Evolutionary conservation across 2,329 filamentous ascomycete genomes (phyloP).

Genomic region (Coniochaeta hoffmannii): DNA sequence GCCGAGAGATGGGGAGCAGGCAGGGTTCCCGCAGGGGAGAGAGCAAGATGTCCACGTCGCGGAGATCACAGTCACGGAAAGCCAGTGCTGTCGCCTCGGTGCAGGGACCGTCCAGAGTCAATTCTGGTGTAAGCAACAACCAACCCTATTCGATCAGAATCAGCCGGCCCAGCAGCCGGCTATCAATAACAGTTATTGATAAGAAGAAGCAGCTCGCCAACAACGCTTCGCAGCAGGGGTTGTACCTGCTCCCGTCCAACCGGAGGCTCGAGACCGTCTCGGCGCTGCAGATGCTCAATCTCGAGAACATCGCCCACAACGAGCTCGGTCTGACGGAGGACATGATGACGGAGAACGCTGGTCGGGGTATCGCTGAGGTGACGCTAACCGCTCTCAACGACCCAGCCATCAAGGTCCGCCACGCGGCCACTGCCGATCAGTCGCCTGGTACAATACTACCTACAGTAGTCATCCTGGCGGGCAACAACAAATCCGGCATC

Average conservation of each 20-base stretch:
- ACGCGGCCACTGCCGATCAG: constrained; percentile 30
- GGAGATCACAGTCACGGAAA: constrained; percentile 51
- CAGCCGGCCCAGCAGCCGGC: constrained; percentile 18
- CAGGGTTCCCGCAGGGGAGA: constrained; percentile 44
- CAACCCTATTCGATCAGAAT: constrained; percentile 14
- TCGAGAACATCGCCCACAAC: constrained; percentile 84
- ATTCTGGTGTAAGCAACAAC: constrained; percentile 33
- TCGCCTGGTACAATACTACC: constrained; percentile 16
- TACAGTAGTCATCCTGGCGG: constrained; percentile 70
- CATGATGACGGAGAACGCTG: constrained; percentile 87
- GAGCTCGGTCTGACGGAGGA: constrained; percentile 84
- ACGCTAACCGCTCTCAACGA: constrained; percentile 62
- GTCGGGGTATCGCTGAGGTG: constrained; percentile 79
- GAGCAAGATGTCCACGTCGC: constrained; percentile 39
- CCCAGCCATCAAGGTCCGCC: constrained; percentile 49
- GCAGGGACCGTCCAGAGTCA: constrained; percentile 38
- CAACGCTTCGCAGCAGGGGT: constrained; percentile 26
- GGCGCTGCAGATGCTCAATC: constrained; percentile 79
- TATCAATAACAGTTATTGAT: constrained; percentile 23
- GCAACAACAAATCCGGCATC: constrained; percentile 88
- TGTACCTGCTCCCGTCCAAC: constrained; percentile 48
- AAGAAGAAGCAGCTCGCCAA: constrained; percentile 27
- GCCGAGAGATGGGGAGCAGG: constrained; percentile 42
- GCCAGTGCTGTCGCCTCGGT: constrained; percentile 35
- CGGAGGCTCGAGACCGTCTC: constrained; percentile 56